A percentile compares a stretch with the other conserved stretches of the same genome.
These are phyloP conservation scores for Calendula officinalis DNA, from an alignment of 129 eudicot species.

Conservation along the genomic window DNA sequence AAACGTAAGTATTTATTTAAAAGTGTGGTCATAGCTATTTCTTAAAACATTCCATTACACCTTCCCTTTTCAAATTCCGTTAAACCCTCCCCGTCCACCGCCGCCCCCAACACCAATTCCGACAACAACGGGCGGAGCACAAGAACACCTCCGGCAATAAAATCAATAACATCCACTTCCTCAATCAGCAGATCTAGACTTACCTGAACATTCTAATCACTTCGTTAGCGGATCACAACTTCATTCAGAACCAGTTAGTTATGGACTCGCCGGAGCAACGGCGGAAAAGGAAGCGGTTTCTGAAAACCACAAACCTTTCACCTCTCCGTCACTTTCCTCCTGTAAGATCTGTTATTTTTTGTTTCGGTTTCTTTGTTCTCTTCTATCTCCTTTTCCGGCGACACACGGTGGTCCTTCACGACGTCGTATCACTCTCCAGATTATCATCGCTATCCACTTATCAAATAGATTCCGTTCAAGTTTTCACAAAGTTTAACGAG, in stretches of 20 bases:
- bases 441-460: slow-evolving; percentile 40
- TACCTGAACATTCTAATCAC: neutral
- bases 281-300: slow-evolving; percentile 29
- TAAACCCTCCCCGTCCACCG: slow-evolving; percentile 22
- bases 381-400: slow-evolving; percentile 38
- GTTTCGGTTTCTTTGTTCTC: slow-evolving; percentile 38
- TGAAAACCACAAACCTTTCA: slow-evolving; percentile 10
- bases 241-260: neutral
- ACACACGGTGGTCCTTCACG: slow-evolving; percentile 35
- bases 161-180: neutral
- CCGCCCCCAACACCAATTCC: slow-evolving; percentile 27
- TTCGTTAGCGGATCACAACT: neutral
- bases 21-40: slow-evolving; percentile 18
- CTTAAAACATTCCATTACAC: slow-evolving; percentile 30
- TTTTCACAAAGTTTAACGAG: slow-evolving; percentile 1
- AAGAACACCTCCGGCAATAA: neutral
- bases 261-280: slow-evolving; percentile 46
- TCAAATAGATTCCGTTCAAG: slow-evolving; percentile 20
- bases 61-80: neutral
- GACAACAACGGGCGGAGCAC: slow-evolving; percentile 28
- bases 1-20: neutral
- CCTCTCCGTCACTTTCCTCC: slow-evolving; percentile 34
- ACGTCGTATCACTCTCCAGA: slow-evolving; percentile 24
- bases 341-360: slow-evolving; percentile 49
- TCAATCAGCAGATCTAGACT: slow-evolving; percentile 4